Evolutionary conservation across 176 grass and related monocot species (phyloP).

Genomic region (Tuctoria greenei): DNA sequence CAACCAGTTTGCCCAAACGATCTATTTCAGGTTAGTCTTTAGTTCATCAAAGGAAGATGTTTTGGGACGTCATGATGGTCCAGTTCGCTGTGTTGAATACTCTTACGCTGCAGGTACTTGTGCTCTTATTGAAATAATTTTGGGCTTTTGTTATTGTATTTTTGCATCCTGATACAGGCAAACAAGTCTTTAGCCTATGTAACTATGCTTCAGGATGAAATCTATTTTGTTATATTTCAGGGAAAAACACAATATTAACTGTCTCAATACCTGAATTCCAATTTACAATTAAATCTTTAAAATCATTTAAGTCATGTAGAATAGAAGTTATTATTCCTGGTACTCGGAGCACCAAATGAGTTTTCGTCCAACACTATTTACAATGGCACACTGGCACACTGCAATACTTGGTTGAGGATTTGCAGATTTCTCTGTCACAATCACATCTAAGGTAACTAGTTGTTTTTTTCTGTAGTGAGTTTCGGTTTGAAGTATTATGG

Average conservation of each 20-base stretch:
- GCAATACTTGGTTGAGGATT: not conserved
- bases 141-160: not conserved
- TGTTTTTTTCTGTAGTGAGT: not conserved
- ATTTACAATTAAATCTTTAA: not conserved
- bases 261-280: conserved; percentile 12
- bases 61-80: conserved; percentile 83
- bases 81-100: conserved; percentile 93
- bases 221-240: not conserved
- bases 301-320: not conserved
- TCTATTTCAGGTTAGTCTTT: conserved; percentile 70
- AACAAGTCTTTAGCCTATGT: not conserved
- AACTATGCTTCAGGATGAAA: conserved; percentile 5
- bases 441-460: not conserved
- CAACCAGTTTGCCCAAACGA: conserved; percentile 16
- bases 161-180: conserved; percentile 29
- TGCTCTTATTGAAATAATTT: conserved; percentile 23
- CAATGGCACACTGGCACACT: not conserved
- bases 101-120: conserved; percentile 86
- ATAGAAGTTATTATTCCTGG: not conserved
- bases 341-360: not conserved
- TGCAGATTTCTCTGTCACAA: not conserved
- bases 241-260: not conserved
- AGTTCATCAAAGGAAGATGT: conserved; percentile 80
- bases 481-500: not conserved
- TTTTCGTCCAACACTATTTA: not conserved